Conservation (phyloP, 768 basidiomycete species). For the Pulveroboletus frians region DNA sequence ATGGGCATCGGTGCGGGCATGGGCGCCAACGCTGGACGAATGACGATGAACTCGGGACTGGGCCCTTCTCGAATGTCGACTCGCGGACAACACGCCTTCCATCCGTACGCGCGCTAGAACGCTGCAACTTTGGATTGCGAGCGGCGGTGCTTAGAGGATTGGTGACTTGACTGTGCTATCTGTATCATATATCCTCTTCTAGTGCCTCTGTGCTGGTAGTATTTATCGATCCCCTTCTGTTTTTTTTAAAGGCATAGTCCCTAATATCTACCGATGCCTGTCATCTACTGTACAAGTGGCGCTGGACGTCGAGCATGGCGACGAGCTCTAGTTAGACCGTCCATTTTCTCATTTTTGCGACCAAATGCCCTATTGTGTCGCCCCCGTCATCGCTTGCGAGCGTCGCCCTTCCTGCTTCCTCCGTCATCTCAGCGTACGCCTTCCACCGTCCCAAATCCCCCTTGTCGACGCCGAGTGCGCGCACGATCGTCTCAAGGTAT, state of each 20-base stretch:
- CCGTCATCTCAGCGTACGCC: slow-evolving; percentile 58
- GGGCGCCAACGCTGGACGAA: slow-evolving; percentile 33
- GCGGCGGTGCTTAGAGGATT: neutral
- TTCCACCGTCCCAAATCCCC: slow-evolving; percentile 79
- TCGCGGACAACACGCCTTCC: slow-evolving; percentile 57
- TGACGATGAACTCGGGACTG: slow-evolving; percentile 38
- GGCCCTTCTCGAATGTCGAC: slow-evolving; percentile 46
- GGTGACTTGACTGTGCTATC: slow-evolving; percentile 4
- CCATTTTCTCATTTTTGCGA: slow-evolving; percentile 34
- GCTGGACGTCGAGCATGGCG: neutral
- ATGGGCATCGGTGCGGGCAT: slow-evolving; percentile 33
- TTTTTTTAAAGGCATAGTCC: neutral
- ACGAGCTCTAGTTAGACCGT: neutral
- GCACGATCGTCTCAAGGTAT: slow-evolving; percentile 86
- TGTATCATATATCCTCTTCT: slow-evolving; percentile 30
- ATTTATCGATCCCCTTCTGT: slow-evolving; percentile 12
- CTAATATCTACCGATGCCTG: slow-evolving; percentile 1
- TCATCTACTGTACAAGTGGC: slow-evolving; percentile 6
- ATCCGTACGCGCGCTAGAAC: slow-evolving; percentile 54
- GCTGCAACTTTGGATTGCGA: neutral
- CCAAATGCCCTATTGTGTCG: slow-evolving; percentile 16
- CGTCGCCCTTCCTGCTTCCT: slow-evolving; percentile 33
- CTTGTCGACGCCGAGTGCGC: slow-evolving; percentile 85
- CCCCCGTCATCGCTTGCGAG: slow-evolving; percentile 15
- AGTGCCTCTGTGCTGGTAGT: slow-evolving; percentile 13